Evolutionary conservation across 768 basidiomycete species (phyloP).

Genomic region (Phlebiopsis flavidoalba): DNA sequence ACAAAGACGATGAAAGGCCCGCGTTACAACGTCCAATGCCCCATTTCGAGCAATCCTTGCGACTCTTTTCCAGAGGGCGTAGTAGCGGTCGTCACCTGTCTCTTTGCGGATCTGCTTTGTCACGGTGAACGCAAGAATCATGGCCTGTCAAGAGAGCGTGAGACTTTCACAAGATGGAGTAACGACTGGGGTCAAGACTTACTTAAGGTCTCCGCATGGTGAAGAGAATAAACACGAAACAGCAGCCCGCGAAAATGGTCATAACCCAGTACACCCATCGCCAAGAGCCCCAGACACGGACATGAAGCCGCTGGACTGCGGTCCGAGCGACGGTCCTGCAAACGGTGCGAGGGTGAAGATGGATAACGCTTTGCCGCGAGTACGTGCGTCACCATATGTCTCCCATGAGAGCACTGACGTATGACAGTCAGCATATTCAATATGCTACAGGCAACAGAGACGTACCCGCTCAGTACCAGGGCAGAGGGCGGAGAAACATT

Average conservation of each 20-base stretch:
- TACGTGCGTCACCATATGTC: conserved; percentile 54
- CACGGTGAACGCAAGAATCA: conserved; percentile 42
- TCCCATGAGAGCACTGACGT: neutral
- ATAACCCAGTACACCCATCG: conserved; percentile 66
- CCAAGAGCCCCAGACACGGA: conserved; percentile 44
- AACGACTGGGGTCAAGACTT: conserved; percentile 14
- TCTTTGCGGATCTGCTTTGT: conserved; percentile 46
- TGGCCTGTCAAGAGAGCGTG: conserved; percentile 28
- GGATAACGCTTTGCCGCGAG: conserved; percentile 60
- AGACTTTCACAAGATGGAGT: neutral
- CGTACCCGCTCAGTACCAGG: conserved; percentile 53
- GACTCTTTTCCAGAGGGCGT: conserved; percentile 46
- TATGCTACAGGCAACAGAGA: conserved; percentile 26
- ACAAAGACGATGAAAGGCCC: conserved; percentile 61
- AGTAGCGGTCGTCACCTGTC: conserved; percentile 46
- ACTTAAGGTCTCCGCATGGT: conserved; percentile 68
- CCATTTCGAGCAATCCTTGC: conserved; percentile 32
- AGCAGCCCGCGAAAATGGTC: conserved; percentile 49
- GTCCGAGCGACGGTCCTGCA: conserved; percentile 48
- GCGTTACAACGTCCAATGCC: conserved; percentile 41
- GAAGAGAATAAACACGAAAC: conserved; percentile 45
- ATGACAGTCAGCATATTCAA: neutral
- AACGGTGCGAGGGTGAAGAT: conserved; percentile 46
- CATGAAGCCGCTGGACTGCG: conserved; percentile 32
- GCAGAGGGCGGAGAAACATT: conserved; percentile 63